Base-by-base conservation (phyloP, 2,329 filamentous ascomycete genomes). In the Xylariaceae sp. region DNA sequence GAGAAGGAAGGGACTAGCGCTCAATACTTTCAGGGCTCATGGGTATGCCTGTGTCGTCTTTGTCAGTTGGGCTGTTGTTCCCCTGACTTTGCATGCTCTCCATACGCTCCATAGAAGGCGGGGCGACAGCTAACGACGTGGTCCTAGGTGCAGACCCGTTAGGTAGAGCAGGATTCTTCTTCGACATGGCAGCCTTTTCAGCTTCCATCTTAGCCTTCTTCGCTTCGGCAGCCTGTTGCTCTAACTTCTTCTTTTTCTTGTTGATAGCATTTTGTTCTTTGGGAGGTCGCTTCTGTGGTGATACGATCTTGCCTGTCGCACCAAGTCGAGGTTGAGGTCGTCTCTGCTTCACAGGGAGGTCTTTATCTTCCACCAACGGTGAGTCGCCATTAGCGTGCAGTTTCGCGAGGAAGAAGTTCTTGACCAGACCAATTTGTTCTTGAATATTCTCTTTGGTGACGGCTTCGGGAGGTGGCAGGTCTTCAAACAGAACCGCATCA, bases 321-420 rank as follows among this genome's bases (percentile, higher is more conserved):
- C 83, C 83, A 21, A 86, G 81, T 28, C 84, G 79, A n/a, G 86
- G 84, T n/a, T 84, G 80, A 21, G 78, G 91, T 76, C 78, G 89
- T 78, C 92, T 84, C 76, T 99, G 95, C 76, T 99, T 99, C 53
- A 88, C 85, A 14, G 96, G 95, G 21, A 99, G 79, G 66, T 99
- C 94, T 70, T 98, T 91, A 75, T 99, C 95, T 78, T 99, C 95
- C 49, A 96, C 80, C 64, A 99, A 82, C 39, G 92, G 87, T 72
- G 92, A 85, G 68, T 94, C 88, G 71, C 85, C 85, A 73, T 93
- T 95, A 53, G 91, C 89, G 68, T 92, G 90, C 56, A 99, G 79
- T 75, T 96, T 96, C 67, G 87, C 87, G 57, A 92, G 86, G 79
- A 98, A 96, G 82, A 96, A 99, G 68, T 91, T 89, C 74, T 91